Base-by-base conservation (phyloP, 176 grass and related monocot species). In the maize (Zea mays) region DNA sequence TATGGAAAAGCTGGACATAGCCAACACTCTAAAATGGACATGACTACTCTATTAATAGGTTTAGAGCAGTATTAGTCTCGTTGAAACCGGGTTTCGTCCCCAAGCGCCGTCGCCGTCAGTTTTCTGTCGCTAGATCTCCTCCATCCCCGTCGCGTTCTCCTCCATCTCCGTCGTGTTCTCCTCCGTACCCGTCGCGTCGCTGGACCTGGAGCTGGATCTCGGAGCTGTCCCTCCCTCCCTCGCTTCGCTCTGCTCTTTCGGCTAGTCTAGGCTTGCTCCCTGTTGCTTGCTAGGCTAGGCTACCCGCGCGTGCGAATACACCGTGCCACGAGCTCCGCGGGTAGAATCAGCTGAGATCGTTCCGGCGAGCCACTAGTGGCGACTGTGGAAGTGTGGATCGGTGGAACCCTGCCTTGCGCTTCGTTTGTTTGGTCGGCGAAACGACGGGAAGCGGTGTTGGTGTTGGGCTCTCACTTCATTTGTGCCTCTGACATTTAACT, bases 161-260 rank as follows among this genome's bases (percentile, higher is more conserved):
- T n/a, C n/a, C n/a, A n/a, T n/a, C n/a, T n/a, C n/a, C n/a, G n/a
- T n/a, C n/a, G n/a, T n/a, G n/a, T n/a, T n/a, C n/a, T n/a, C n/a
- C n/a, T n/a, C n/a, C n/a, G n/a, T n/a, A n/a, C n/a, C n/a, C n/a
- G n/a, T n/a, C n/a, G n/a, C n/a, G n/a, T n/a, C n/a, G 11, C 67
- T 55, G 6, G 16, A 55, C 6, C 51, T n/a, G 16, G 16, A 41
- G 20, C 54, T 68, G 62, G 81, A 90, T 80, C 74, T 90, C 81
- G 77, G 35, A 46, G 56, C 56, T 8, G 8, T 34, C 21, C 6
- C n/a, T n/a, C n/a, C 55, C 19, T 47, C 20, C 42, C 43, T 68
- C 17, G 12, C 71, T 72, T 36, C 10, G 59, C 6, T 46, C 41
- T 58, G 37, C 42, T 4, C 63, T 47, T 17, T 52, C 15, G 6